Percentiles rank a stretch among this genome's conserved stretches.
Conservation (phyloP, 1,139 yeast genomes). For the Kodamaea anthophila region DNA sequence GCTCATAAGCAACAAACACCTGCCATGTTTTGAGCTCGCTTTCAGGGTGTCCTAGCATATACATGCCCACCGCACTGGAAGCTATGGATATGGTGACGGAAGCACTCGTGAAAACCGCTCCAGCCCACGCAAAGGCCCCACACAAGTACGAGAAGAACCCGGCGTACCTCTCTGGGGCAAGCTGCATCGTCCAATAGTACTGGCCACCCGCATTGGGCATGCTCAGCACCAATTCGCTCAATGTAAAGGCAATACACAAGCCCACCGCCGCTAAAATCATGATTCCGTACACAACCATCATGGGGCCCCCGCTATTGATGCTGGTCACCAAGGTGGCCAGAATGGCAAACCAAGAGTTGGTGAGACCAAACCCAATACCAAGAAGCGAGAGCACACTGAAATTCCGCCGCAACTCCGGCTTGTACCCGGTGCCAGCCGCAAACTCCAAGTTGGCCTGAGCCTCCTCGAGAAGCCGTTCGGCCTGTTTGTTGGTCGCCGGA, state of each 20-base stretch:
- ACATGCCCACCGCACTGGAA: not conserved
- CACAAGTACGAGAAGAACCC: not conserved
- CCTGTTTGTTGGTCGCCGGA: constrained; percentile 9
- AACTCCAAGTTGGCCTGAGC: constrained; percentile 28
- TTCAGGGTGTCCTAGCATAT: not conserved
- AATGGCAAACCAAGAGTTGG: constrained; percentile 1
- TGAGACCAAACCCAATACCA: not conserved
- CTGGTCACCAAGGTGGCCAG: not conserved
- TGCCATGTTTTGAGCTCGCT: not conserved
- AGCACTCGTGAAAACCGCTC: constrained; percentile 1
- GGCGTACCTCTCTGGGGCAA: constrained; percentile 1
- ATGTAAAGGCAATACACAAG: constrained; percentile 1
- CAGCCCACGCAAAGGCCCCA: not conserved
- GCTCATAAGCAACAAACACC: not conserved
- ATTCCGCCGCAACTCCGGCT: not conserved
- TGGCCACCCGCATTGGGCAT: constrained; percentile 1
- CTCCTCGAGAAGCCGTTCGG: constrained; percentile 18
- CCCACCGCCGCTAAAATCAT: not conserved
- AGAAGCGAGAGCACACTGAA: not conserved
- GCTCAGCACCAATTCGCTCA: not conserved
- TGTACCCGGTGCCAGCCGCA: constrained; percentile 20
- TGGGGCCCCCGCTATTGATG: not conserved
- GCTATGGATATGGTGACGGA: not conserved
- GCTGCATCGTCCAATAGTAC: not conserved
- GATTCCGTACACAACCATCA: not conserved